phyloP scores from a whole-genome alignment of 148 eudicot species.

The Tetragonia tetragonoides region DNA sequence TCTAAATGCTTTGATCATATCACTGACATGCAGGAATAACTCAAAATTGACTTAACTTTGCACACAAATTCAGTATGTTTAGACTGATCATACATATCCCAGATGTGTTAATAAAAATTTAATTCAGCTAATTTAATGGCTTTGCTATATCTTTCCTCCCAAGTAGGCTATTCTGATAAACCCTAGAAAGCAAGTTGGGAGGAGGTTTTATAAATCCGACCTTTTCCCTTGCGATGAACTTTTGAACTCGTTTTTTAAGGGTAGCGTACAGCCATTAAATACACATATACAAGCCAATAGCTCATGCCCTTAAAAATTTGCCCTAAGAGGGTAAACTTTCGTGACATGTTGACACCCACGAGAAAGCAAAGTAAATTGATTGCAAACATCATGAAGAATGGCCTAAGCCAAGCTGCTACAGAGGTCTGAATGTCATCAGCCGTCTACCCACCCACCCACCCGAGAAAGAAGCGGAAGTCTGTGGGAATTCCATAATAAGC shows the following conservation, averaged over 20 bases:
- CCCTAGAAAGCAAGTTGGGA: neutral
- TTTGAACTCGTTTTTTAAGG: no score
- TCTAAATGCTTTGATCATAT: neutral
- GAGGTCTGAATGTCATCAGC: neutral
- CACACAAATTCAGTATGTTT: neutral
- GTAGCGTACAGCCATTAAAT: no score
- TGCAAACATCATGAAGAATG: no score
- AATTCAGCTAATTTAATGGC: neutral
- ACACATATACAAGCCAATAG: no score
- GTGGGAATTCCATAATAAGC: no score
- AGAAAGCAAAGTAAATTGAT: no score
- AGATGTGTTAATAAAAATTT: neutral
- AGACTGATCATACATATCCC: neutral
- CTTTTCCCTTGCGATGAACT: neutral
- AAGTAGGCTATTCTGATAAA: neutral
- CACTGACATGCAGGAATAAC: neutral
- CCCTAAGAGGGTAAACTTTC: no score
- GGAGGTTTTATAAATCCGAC: neutral
- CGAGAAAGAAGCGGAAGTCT: no score
- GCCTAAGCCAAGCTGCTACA: no score
- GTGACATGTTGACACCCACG: no score
- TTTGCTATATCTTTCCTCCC: neutral
- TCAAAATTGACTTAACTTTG: neutral
- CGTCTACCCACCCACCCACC: no score
- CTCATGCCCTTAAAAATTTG: no score